These are phyloP conservation scores for Exophiala spinifera DNA, from an alignment of 2,329 filamentous ascomycete genomes.

Conservation along the genomic window DNA sequence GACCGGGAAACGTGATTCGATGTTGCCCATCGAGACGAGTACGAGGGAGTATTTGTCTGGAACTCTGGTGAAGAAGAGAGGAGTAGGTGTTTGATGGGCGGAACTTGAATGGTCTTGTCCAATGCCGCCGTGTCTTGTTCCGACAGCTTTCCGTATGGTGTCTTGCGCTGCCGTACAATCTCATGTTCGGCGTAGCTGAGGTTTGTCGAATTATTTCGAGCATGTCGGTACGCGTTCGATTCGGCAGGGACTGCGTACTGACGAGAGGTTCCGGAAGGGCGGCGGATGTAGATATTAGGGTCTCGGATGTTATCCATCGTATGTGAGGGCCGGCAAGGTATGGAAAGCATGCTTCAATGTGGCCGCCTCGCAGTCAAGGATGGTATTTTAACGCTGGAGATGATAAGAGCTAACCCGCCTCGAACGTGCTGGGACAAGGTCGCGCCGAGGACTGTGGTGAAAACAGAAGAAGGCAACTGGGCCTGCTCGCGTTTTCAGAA, in stretches of 20 bases:
- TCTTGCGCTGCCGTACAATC: conserved; percentile 71
- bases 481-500: conserved; percentile 20
- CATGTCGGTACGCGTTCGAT: conserved; percentile 6
- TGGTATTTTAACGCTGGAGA: neutral
- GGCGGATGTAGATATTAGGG: conserved; percentile 13
- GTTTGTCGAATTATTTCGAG: conserved; percentile 16
- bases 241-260: conserved; percentile 27
- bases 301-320: conserved; percentile 21
- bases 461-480: conserved; percentile 22
- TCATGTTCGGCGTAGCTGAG: conserved; percentile 58
- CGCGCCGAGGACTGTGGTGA: conserved; percentile 12
- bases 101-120: conserved; percentile 69
- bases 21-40: conserved; percentile 36
- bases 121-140: conserved; percentile 80
- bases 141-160: conserved; percentile 87
- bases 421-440: conserved; percentile 12
- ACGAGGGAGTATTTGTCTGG: conserved; percentile 6
- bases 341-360: conserved; percentile 19
- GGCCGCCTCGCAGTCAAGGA: no score
- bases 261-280: conserved; percentile 13
- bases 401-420: conserved; percentile 17
- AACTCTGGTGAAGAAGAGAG: conserved; percentile 56
- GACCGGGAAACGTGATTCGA: conserved; percentile 13
- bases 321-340: conserved; percentile 10
- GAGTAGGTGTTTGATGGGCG: conserved; percentile 78